phyloP scores from a whole-genome alignment of 192 early-diverging fungal genomes.

The Martensiomyces pterosporus region DNA sequence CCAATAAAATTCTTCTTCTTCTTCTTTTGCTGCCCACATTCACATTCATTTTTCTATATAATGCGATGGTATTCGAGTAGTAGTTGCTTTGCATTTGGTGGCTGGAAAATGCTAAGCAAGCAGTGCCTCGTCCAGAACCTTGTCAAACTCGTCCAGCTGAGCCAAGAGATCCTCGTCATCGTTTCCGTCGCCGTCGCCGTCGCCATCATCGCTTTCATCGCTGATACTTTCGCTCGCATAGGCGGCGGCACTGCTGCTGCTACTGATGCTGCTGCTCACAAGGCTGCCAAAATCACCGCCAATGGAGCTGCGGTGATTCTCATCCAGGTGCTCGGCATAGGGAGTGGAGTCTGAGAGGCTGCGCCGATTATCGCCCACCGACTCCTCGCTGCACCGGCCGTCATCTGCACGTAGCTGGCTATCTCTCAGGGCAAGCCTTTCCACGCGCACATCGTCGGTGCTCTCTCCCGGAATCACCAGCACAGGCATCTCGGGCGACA shows the following conservation, averaged over 20 bases:
- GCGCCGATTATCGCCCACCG: too few relatives aligned
- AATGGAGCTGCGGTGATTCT: not conserved
- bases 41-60: constrained; percentile 4
- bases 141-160: constrained; percentile 46
- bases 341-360: too few relatives aligned
- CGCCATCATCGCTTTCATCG: not conserved
- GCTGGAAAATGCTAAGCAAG: not conserved
- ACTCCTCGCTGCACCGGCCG: too few relatives aligned
- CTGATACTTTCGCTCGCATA: too few relatives aligned
- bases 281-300: not conserved
- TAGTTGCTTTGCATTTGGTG: not conserved
- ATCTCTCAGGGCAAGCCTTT: too few relatives aligned
- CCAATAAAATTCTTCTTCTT: too few relatives aligned
- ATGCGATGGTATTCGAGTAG: not conserved
- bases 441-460: too few relatives aligned
- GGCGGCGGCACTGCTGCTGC: too few relatives aligned
- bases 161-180: constrained; percentile 24
- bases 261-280: too few relatives aligned
- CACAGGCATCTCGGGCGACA: constrained; percentile 39
- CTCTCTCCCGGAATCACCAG: constrained; percentile 25
- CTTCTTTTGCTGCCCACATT: too few relatives aligned
- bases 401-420: too few relatives aligned
- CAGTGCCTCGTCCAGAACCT: constrained; percentile 36
- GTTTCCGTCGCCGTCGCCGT: not conserved
- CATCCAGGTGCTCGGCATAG: too few relatives aligned